These are phyloP conservation scores for Vitis rupestris DNA, from an alignment of 164 flowering plant genomes.

Conservation along the genomic window DNA sequence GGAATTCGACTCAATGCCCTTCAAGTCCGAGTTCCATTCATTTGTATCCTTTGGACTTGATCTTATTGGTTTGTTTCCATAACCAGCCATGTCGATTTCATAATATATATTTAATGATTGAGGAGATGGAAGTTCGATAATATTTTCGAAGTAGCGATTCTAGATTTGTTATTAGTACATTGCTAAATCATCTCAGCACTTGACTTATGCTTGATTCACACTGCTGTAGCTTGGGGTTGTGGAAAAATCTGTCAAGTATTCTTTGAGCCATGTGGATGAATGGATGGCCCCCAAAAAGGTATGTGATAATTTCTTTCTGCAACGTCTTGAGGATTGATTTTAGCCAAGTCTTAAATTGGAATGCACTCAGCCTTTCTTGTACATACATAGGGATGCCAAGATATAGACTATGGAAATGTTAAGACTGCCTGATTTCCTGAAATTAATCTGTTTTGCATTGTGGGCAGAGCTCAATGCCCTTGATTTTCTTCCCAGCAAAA, in stretches of 20 bases:
- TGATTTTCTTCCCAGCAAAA: conserved; percentile 59
- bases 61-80: no score
- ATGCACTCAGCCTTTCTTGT: not conserved
- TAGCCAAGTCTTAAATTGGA: no score
- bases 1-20: no score
- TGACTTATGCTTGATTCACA: not conserved
- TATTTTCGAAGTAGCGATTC: not conserved
- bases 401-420: no score
- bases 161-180: not conserved
- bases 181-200: no score
- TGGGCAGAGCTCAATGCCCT: conserved; percentile 49
- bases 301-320: not conserved
- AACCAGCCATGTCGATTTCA: no score
- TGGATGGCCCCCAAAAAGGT: conserved; percentile 83
- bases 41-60: no score
- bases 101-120: not conserved
- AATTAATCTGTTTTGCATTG: not conserved
- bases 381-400: no score
- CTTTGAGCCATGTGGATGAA: conserved; percentile 40
- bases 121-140: not conserved
- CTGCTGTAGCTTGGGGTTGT: conserved; percentile 55
- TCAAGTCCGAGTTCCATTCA: no score
- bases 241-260: conserved; percentile 37
- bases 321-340: no score
- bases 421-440: no score